Conservation (phyloP, 371 early-diverging fungal species). For the Haplosporangium sp. region DNA sequence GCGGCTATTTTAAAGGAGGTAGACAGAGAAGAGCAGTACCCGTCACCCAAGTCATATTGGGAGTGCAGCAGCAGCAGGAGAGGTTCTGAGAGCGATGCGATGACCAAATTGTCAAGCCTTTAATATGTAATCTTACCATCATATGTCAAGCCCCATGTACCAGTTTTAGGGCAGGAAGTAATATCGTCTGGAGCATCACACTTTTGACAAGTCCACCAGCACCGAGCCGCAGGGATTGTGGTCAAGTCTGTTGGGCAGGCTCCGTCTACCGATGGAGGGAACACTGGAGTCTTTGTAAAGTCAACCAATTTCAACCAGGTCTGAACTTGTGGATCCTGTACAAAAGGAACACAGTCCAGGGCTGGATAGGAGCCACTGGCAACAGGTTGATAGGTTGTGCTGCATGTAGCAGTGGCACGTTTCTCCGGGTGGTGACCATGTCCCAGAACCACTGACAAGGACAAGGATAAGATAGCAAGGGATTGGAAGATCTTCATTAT, state of each 20-base stretch:
- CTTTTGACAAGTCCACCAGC: slow-evolving; percentile 55
- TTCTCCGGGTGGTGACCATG: slow-evolving; percentile 27
- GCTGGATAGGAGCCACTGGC: slow-evolving; percentile 35
- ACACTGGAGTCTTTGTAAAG: slow-evolving; percentile 36
- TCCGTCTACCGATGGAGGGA: slow-evolving; percentile 24
- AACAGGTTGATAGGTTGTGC: slow-evolving; percentile 20
- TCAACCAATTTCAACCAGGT: slow-evolving; percentile 44
- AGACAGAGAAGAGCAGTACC: too few relatives aligned
- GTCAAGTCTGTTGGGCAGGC: slow-evolving; percentile 34
- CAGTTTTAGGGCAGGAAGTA: slow-evolving; percentile 35
- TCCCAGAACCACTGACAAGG: slow-evolving; percentile 23
- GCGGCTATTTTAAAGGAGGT: background rate
- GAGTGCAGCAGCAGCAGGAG: too few relatives aligned
- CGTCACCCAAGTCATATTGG: background rate
- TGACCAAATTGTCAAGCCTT: too few relatives aligned
- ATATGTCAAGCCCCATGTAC: slow-evolving; percentile 70
- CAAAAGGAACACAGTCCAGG: slow-evolving; percentile 43
- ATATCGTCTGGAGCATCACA: slow-evolving; percentile 39
- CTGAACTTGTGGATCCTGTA: slow-evolving; percentile 45
- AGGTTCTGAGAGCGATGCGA: background rate
- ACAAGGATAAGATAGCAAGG: slow-evolving; percentile 17
- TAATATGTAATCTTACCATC: slow-evolving; percentile 58
- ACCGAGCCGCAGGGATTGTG: slow-evolving; percentile 34
- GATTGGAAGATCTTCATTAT: slow-evolving; percentile 29
- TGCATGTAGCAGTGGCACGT: slow-evolving; percentile 26